Conservation (phyloP, 148 eudicot species). For the Talinum fruticosum region DNA sequence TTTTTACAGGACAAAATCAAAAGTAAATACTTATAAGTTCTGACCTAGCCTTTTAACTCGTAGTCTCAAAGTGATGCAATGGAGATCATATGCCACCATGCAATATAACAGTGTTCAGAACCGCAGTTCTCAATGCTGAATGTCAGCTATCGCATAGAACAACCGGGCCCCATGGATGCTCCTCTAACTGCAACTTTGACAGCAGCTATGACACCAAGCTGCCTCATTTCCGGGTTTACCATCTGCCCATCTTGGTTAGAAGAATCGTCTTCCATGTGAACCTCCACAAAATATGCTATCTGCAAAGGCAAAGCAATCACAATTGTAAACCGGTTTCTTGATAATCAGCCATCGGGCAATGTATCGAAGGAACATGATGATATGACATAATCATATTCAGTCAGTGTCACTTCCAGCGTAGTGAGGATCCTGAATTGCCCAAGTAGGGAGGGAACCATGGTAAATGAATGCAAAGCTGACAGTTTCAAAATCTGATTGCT, state of each 20-base stretch:
- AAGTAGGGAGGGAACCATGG: neutral
- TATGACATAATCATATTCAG: neutral
- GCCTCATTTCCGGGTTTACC: conserved; percentile 52
- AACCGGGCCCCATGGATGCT: conserved; percentile 50
- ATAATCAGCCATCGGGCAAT: neutral
- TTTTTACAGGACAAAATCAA: conserved; percentile 1
- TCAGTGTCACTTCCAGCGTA: neutral
- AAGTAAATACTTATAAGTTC: conserved; percentile 7
- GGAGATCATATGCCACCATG: neutral
- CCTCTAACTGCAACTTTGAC: conserved; percentile 79
- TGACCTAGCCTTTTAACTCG: conserved; percentile 4
- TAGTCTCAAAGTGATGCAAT: neutral
- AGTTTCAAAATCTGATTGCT: too few relatives aligned
- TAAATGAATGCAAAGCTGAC: neutral
- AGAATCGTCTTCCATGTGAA: conserved; percentile 50
- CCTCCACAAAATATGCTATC: conserved; percentile 75
- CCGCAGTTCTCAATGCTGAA: neutral
- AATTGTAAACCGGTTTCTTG: neutral
- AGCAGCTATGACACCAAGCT: conserved; percentile 70
- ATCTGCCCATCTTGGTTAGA: conserved; percentile 30
- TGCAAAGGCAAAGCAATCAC: conserved; percentile 16
- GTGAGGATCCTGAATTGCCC: too few relatives aligned
- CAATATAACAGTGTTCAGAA: conserved; percentile 7
- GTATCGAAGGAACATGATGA: neutral
- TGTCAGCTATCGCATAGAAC: conserved; percentile 36